Evolutionary conservation across 2,329 filamentous ascomycete genomes (phyloP).

Genomic region (Nigrospora osmanthi): DNA sequence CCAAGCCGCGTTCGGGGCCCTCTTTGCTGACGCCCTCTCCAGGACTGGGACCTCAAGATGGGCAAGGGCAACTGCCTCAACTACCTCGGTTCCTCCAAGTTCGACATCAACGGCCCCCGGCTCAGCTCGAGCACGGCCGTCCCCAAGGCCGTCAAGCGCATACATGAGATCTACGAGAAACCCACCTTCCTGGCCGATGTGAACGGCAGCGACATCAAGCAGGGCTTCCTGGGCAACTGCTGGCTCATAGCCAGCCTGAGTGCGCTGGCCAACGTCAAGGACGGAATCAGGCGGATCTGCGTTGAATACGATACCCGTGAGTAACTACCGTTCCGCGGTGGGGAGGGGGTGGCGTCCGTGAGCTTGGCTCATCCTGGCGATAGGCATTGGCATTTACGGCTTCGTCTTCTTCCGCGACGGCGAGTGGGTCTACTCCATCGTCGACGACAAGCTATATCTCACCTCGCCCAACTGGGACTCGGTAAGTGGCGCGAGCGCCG

Average conservation of each 20-base stretch:
- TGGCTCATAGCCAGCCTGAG: slow-evolving; percentile 77
- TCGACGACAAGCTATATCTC: slow-evolving; percentile 85
- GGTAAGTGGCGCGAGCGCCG: not conserved
- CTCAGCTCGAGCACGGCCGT: slow-evolving; percentile 38
- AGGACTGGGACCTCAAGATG: slow-evolving; percentile 64
- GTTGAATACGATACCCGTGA: slow-evolving; percentile 61
- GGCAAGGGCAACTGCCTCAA: slow-evolving; percentile 49
- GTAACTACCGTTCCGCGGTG: slow-evolving; percentile 8
- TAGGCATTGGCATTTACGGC: slow-evolving; percentile 74
- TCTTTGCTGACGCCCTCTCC: slow-evolving; percentile 13
- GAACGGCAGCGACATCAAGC: slow-evolving; percentile 67
- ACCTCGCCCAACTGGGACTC: slow-evolving; percentile 78
- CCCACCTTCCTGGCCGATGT: slow-evolving; percentile 61
- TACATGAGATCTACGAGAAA: slow-evolving; percentile 67
- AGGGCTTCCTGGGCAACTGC: slow-evolving; percentile 72
- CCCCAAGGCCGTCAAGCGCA: slow-evolving; percentile 70
- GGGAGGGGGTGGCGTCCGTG: not conserved
- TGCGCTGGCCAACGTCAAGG: slow-evolving; percentile 66
- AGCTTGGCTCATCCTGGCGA: slow-evolving; percentile 29
- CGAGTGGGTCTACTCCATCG: slow-evolving; percentile 85
- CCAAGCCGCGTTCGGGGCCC: slow-evolving; percentile 20
- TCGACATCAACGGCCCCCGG: slow-evolving; percentile 38
- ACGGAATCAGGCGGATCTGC: slow-evolving; percentile 64
- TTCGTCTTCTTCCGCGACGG: slow-evolving; percentile 86
- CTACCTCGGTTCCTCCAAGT: slow-evolving; percentile 41